Conservation (phyloP, 352 stramenopile genomes). For the Globisporangium perplexum region DNA sequence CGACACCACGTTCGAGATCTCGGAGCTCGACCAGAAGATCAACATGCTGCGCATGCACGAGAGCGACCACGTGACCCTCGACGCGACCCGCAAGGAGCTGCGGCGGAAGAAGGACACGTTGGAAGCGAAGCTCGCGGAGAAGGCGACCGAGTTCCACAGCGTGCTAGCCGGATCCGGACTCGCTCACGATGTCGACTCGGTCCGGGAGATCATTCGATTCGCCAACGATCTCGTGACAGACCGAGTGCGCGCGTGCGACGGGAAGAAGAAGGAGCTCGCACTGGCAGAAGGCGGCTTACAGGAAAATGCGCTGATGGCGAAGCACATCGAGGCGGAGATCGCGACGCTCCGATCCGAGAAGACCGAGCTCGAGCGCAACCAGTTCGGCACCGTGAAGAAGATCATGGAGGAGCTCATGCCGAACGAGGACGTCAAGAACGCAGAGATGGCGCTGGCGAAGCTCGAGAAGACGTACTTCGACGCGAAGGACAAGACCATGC, state of each 20-base stretch:
- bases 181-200: constrained; percentile 22
- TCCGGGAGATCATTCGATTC: constrained; percentile 16
- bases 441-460: constrained; percentile 40
- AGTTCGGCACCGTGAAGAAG: constrained; percentile 43
- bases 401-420: constrained; percentile 45
- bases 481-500: constrained; percentile 77
- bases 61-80: constrained; percentile 35
- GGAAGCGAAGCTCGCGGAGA: constrained; percentile 34
- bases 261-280: constrained; percentile 23
- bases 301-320: constrained; percentile 45
- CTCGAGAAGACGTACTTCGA: constrained; percentile 65
- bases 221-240: constrained; percentile 23
- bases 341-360: constrained; percentile 33
- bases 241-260: constrained; percentile 15
- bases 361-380: constrained; percentile 40
- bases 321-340: constrained; percentile 41
- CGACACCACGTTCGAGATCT: constrained; percentile 36
- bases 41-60: constrained; percentile 44
- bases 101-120: constrained; percentile 41
- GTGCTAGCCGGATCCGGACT: constrained; percentile 20
- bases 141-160: constrained; percentile 33
- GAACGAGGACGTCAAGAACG: constrained; percentile 33
- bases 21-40: constrained; percentile 45
- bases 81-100: constrained; percentile 41
- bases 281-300: constrained; percentile 35